phyloP scores from a whole-genome alignment of 768 basidiomycete genomes.

The Termitomyces sp. region DNA sequence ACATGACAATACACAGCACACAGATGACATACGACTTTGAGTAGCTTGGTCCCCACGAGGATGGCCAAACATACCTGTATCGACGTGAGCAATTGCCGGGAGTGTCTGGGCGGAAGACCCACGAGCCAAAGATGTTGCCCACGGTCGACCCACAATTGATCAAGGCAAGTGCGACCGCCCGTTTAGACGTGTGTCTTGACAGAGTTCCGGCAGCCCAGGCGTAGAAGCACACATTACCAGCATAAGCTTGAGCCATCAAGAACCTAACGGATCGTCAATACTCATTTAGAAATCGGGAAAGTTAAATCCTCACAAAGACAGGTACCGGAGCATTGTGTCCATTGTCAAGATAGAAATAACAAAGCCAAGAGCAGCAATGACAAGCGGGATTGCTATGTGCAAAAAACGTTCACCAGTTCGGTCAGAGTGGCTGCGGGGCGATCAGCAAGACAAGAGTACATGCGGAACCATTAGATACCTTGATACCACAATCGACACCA shows the following conservation, averaged over 20 bases:
- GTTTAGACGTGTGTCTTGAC: constrained; percentile 74
- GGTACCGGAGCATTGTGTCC: constrained; percentile 63
- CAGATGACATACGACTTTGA: constrained; percentile 67
- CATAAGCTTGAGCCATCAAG: constrained; percentile 73
- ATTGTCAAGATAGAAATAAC: constrained; percentile 66
- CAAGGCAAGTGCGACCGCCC: constrained; percentile 75
- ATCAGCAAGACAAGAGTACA: background rate
- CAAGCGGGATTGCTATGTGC: constrained; percentile 54
- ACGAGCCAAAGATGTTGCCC: constrained; percentile 82
- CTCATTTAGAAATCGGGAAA: background rate
- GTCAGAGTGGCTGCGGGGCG: constrained; percentile 63
- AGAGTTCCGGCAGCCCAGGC: constrained; percentile 49
- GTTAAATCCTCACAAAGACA: constrained; percentile 48
- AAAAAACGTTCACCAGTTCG: constrained; percentile 66
- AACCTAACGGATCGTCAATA: constrained; percentile 33
- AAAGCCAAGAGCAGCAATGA: constrained; percentile 67
- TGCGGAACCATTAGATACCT: constrained; percentile 30
- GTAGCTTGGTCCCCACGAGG: constrained; percentile 63
- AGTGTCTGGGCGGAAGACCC: constrained; percentile 25
- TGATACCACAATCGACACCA: constrained; percentile 47
- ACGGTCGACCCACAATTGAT: constrained; percentile 79
- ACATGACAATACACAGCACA: constrained; percentile 48
- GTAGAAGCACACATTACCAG: constrained; percentile 59
- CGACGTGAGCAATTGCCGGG: constrained; percentile 1
- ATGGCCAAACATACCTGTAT: constrained; percentile 60